phyloP scores from a whole-genome alignment of 2,329 filamentous ascomycete species.

The Claviceps sp. region DNA sequence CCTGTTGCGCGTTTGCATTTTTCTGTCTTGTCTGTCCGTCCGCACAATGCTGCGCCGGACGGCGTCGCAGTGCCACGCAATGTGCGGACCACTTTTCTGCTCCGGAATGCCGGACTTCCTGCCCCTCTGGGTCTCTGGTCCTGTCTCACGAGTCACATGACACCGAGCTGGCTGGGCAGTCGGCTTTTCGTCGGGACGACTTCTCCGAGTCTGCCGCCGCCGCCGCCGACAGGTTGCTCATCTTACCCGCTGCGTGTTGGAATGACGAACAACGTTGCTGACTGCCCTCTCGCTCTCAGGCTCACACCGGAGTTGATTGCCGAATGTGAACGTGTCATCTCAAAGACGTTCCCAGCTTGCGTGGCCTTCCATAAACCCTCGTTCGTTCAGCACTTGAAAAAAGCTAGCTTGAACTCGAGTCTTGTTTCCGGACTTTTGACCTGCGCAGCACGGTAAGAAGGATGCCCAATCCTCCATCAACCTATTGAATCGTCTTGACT shows the following conservation, averaged over 20 bases:
- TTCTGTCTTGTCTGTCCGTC: not conserved
- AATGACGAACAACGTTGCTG: not conserved
- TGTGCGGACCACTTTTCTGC: conserved; percentile 1
- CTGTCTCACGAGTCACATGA: too few species aligned
- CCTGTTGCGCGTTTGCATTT: not conserved
- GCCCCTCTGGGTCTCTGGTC: too few species aligned
- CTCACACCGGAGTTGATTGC: conserved; percentile 43
- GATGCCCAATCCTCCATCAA: not conserved
- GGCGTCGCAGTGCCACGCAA: conserved; percentile 3
- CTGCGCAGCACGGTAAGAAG: conserved; percentile 42
- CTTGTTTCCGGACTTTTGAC: conserved; percentile 46
- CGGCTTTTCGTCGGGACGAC: too few species aligned
- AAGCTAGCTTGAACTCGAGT: conserved; percentile 38
- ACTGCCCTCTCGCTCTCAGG: conserved; percentile 19
- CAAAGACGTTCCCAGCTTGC: conserved; percentile 46
- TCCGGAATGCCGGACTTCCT: conserved; percentile 1
- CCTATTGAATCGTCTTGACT: not conserved
- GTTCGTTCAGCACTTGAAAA: conserved; percentile 47
- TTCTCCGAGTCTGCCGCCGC: too few species aligned
- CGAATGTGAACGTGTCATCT: conserved; percentile 48
- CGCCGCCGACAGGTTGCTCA: not conserved
- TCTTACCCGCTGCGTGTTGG: not conserved
- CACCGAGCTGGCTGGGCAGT: too few species aligned
- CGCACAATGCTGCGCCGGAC: not conserved
- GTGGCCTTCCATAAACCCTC: conserved; percentile 51